Conservation (phyloP, 2,329 filamentous ascomycete species). For the Leptographium flavum region DNA sequence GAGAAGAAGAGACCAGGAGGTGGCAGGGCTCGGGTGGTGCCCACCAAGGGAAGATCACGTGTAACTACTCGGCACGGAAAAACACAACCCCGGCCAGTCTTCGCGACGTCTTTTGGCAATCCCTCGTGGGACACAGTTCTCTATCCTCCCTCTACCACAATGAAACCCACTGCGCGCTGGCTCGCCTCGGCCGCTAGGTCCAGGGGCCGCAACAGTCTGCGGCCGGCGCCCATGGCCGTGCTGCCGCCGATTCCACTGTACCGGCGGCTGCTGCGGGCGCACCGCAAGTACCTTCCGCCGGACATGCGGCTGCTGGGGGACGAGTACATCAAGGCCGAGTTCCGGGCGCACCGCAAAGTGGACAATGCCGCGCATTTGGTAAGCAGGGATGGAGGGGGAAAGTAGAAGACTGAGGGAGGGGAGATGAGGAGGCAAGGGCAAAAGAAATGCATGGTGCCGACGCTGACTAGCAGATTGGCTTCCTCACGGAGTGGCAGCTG, state of each 20-base stretch:
- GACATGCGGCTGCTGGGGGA: conserved; percentile 78
- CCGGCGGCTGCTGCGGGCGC: conserved; percentile 70
- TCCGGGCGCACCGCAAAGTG: conserved; percentile 65
- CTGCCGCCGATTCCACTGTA: conserved; percentile 84
- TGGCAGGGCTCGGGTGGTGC: no score
- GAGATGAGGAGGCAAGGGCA: no score
- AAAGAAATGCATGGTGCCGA: no score
- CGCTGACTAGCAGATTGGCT: conserved; percentile 55
- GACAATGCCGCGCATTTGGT: conserved; percentile 91
- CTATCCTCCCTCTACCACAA: not conserved
- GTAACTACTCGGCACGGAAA: no score
- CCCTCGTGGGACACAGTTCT: no score
- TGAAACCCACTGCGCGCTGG: not conserved
- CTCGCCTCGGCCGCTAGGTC: not conserved
- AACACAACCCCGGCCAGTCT: no score
- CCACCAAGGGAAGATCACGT: no score
- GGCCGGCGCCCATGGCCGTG: conserved; percentile 41
- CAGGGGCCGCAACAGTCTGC: not conserved
- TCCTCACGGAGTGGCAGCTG: conserved; percentile 89
- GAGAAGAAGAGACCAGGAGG: no score
- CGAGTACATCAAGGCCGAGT: conserved; percentile 86
- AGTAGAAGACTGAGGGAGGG: no score
- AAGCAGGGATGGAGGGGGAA: no score
- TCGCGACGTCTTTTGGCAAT: no score
- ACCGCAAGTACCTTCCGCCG: conserved; percentile 60